Evolutionary conservation across 495 filamentous ascomycete genomes (phyloP).

Genomic region (Gamarada debralockiae): DNA sequence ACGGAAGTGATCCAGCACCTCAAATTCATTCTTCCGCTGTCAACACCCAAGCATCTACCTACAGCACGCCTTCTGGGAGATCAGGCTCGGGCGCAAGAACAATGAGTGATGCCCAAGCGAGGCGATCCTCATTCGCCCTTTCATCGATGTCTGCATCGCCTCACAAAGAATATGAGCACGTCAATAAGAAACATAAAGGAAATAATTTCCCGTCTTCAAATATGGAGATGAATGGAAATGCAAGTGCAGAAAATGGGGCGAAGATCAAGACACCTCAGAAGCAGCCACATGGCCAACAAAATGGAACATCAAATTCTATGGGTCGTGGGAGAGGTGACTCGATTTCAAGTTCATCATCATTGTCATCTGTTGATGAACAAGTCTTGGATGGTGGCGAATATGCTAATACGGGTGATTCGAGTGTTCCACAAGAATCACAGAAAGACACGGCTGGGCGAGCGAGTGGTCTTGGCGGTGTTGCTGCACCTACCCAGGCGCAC

Average conservation of each 20-base stretch:
- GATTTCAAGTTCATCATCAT: constrained; percentile 33
- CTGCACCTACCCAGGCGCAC: background rate
- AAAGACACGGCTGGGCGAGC: constrained; percentile 14
- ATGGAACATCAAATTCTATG: background rate
- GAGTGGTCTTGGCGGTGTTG: constrained; percentile 3
- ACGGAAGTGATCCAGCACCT: constrained; percentile 21
- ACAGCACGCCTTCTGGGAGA: constrained; percentile 1
- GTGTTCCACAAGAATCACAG: background rate
- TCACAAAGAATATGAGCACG: constrained; percentile 9
- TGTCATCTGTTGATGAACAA: constrained; percentile 38
- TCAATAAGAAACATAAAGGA: constrained; percentile 34
- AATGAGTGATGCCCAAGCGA: background rate
- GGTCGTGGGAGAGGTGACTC: constrained; percentile 21
- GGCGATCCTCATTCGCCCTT: constrained; percentile 10
- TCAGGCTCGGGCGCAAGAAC: constrained; percentile 2
- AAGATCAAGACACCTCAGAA: constrained; percentile 12
- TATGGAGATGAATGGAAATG: constrained; percentile 7
- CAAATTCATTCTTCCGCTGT: constrained; percentile 5
- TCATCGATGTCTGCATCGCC: constrained; percentile 16
- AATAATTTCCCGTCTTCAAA: constrained; percentile 18
- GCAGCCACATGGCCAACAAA: constrained; percentile 1
- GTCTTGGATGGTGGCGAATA: constrained; percentile 26
- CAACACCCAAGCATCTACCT: constrained; percentile 4
- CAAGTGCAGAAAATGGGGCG: constrained; percentile 12
- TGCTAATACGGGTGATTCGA: background rate